phyloP scores from a whole-genome alignment of 805 yeast species.

The Hanseniaspora pseudoguilliermondii region DNA sequence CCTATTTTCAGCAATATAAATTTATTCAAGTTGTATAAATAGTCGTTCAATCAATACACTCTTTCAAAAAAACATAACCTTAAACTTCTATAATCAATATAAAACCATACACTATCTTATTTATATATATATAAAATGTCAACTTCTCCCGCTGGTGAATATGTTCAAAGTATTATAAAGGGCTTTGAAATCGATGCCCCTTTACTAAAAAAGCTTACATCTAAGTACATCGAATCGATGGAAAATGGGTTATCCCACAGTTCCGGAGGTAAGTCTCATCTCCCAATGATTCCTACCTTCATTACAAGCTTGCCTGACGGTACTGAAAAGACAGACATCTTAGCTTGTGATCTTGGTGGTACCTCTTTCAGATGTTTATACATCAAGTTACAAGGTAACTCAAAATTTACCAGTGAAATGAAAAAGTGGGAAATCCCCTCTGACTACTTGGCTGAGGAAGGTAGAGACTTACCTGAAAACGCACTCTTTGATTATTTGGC shows the following conservation, averaged over 20 bases:
- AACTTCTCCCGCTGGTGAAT: constrained; percentile 17
- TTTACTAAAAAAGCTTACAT: constrained; percentile 27
- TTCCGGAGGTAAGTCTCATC: constrained; percentile 30
- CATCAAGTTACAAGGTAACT: constrained; percentile 60
- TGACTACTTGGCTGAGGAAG: constrained; percentile 51
- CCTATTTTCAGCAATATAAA: too few relatives aligned
- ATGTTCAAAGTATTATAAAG: constrained; percentile 22
- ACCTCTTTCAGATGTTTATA: constrained; percentile 94
- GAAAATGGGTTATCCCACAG: constrained; percentile 42
- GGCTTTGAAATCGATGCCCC: constrained; percentile 21
- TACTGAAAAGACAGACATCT: constrained; percentile 61
- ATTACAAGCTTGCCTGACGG: constrained; percentile 82
- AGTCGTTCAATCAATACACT: too few relatives aligned
- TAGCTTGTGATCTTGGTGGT: constrained; percentile 94
- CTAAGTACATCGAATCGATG: constrained; percentile 48
- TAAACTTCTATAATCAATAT: too few relatives aligned
- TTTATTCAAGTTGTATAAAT: too few relatives aligned
- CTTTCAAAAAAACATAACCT: too few relatives aligned
- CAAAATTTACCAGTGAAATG: constrained; percentile 66
- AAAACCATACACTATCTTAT: too few relatives aligned
- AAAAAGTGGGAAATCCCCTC: constrained; percentile 67
- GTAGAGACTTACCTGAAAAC: constrained; percentile 38
- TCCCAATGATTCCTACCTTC: constrained; percentile 89
- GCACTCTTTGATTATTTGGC: constrained; percentile 63
- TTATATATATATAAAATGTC: constrained; percentile 16